phyloP scores from a whole-genome alignment of 164 flowering plant species.

The Magnolia kwangsiensis region DNA sequence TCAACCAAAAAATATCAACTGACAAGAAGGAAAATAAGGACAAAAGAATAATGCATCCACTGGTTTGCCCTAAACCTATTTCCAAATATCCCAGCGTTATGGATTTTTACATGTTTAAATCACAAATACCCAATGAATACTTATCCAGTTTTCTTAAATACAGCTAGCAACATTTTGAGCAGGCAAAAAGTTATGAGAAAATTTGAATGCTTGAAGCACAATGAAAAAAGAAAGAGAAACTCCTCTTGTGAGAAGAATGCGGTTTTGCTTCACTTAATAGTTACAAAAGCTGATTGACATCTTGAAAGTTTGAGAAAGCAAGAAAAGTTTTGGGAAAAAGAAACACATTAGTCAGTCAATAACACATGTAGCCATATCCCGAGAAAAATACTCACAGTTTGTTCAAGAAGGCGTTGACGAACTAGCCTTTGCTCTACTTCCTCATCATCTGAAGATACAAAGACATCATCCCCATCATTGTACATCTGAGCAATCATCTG shows the following conservation, averaged over 20 bases:
- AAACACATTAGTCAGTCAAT: background rate
- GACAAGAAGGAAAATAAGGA: background rate
- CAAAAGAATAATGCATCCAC: background rate
- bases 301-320: background rate
- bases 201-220: background rate
- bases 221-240: background rate
- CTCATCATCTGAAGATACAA: conserved; percentile 80
- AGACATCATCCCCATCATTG: conserved; percentile 63
- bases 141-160: background rate
- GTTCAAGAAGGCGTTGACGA: conserved; percentile 42
- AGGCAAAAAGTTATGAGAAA: background rate
- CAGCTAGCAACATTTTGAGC: background rate
- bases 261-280: background rate
- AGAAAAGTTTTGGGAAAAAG: background rate
- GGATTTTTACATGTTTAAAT: background rate
- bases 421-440: conserved; percentile 51
- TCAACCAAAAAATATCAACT: background rate
- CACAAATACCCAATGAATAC: background rate
- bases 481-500: conserved; percentile 76
- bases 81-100: background rate
- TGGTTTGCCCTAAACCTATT: background rate
- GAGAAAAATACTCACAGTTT: conserved; percentile 49
- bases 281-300: background rate
- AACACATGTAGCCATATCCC: background rate
- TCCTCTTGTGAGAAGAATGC: background rate